phyloP scores from a whole-genome alignment of 257 asterid genomes.

The Fraxinus pennsylvanica region DNA sequence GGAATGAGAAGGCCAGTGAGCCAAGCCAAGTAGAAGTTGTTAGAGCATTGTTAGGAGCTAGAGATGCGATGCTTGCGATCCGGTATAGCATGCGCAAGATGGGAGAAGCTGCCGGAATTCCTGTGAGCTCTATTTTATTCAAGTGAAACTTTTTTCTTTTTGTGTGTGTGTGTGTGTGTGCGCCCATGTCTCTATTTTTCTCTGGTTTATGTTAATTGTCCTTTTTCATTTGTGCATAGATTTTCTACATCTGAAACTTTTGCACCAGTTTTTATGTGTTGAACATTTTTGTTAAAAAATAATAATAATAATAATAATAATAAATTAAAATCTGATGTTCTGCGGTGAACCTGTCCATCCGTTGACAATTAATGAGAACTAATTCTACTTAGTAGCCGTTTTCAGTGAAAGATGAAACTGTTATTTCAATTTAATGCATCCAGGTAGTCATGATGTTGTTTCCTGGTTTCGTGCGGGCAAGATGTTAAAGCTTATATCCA shows the following conservation, averaged over 20 bases:
- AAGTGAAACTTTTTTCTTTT: neutral
- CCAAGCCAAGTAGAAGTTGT: conserved; percentile 54
- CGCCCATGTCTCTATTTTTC: neutral
- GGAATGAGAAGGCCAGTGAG: conserved; percentile 57
- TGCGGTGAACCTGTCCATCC: neutral
- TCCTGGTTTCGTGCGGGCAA: neutral
- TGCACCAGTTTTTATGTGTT: neutral
- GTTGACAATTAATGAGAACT: neutral
- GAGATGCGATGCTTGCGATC: conserved; percentile 84
- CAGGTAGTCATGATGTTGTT: neutral
- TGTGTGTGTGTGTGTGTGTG: too few relatives aligned
- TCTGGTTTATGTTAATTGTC: neutral
- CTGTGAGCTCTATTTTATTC: conserved; percentile 51
- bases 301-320: neutral
- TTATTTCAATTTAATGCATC: neutral
- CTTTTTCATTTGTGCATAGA: neutral
- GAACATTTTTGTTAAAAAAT: neutral
- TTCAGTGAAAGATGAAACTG: neutral
- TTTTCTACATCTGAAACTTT: neutral
- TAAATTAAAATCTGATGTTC: neutral
- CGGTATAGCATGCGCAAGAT: conserved; percentile 79
- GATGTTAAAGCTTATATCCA: neutral
- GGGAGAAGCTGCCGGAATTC: conserved; percentile 97
- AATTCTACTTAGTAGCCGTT: neutral
- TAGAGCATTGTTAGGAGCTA: conserved; percentile 79